Base-by-base conservation (phyloP, 192 early-diverging fungal species). In the Mortierella antarctica region DNA sequence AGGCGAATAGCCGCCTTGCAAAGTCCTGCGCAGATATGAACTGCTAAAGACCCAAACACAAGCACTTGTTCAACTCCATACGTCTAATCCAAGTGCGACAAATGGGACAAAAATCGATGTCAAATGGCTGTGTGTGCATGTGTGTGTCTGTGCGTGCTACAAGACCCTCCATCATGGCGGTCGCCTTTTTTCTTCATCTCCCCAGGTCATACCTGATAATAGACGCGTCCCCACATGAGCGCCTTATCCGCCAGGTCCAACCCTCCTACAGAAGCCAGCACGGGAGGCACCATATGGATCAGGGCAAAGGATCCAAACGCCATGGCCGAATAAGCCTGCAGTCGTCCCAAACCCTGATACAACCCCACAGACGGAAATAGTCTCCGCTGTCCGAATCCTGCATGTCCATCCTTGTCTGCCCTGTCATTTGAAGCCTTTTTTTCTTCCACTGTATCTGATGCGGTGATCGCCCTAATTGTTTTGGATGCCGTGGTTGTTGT, bases 221-320 rank as follows among this genome's bases (percentile, higher is more conserved):
- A 85, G 57, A 82, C 84, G 53, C 84, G 72, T 13, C 84, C 84
- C 71, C 74, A 74, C 51, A 85, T 21, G 7, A 85, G 62, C 6
- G 84, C 73, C 64, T 75, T 82, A 62, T 85, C 82, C 1, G 84
- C 74, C 15, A 85, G n/a, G 0, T 85, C 74, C 5, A 85, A 45
- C 10, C 84, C 84, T 44, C 84, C 84, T 14, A 85, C 39, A 17
- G 65, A 18, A 6, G 71, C 80, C 18, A 85, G 51, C 18, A 70
- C 48, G 1, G 74, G 71, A 3, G 80, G 79, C 1, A 76, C 62
- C 15, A 85, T 45, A 68, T 85, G 84, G 17, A 82, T 74, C 2
- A 74, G 61, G 0, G 71, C 66, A 64, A 85, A 82, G n/a, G 70
- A 55, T 2, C 68, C 62, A 63, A 85, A 85, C 7, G 62, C 66